Base-by-base conservation (phyloP, 108 stramenopile species). In the Cylindrotheca closterium region DNA sequence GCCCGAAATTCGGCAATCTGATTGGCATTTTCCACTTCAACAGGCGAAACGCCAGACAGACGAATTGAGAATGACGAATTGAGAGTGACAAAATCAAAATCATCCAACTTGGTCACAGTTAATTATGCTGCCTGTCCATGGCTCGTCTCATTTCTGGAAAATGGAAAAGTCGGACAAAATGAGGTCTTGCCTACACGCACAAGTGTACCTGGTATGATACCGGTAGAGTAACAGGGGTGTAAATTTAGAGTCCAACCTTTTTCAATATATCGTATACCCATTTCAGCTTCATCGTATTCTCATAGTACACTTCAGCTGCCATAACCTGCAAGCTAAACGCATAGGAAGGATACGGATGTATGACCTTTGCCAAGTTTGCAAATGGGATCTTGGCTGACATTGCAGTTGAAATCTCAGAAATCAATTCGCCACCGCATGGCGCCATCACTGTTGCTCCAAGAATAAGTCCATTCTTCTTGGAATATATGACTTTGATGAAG, bases 331-430 rank as follows among this genome's bases (percentile, higher is more conserved):
- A 42, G 22, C 73, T 75, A 48, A 81, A 62, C 33, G 80, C 75
- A 47, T 80, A 77, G n/a, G 77, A 78, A 2, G 83, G 83, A 59
- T 85, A 85, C 1, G 83, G 60, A 70, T 85, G 83, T 52, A 81
- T 81, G 15, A 80, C 77, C 26, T 77, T 81, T 3, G 83, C 74
- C 45, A 85, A 49, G 12, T 67, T 51, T 42, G 77, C 80, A 65
- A 79, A 80, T 34, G 71, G 19, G 48, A 82, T 47, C 8, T 68
- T 68, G 8, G 72, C 59, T n/a, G 64, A 56, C 59, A 65, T 77
- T 5, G 79, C 79, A 1, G 80, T 74, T 23, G 66, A 33, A 10
- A 86, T 69, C 69, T 86, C 85, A 15, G 75, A 70, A 29, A 86
- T 81, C 12, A 86, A 30, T 65, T 86, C 85, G 1, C 85, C 85